These are phyloP conservation scores for Euphorbia lathyris DNA, from an alignment of 345 rosid species.

Conservation along the genomic window DNA sequence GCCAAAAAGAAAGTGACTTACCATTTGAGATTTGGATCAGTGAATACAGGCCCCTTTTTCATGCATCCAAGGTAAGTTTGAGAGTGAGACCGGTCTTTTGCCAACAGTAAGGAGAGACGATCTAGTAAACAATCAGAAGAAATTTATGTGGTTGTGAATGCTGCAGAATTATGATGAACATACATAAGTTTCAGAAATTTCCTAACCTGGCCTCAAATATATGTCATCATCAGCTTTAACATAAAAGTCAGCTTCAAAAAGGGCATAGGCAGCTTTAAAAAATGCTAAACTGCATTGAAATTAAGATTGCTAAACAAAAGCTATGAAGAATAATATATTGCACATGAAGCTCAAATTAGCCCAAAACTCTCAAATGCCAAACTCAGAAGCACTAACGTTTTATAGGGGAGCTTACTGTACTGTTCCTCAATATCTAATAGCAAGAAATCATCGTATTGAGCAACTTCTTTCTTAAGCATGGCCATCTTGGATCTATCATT, in stretches of 20 bases:
- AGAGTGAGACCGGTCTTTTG: constrained; percentile 73
- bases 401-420: constrained; percentile 96
- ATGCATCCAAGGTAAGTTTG: constrained; percentile 92
- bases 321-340: constrained; percentile 84
- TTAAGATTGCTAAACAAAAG: constrained; percentile 5
- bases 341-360: constrained; percentile 3
- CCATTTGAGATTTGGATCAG: constrained; percentile 90
- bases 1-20: constrained; percentile 26
- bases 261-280: constrained; percentile 82
- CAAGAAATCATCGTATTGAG: constrained; percentile 77
- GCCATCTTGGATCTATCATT: constrained; percentile 54
- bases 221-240: constrained; percentile 97
- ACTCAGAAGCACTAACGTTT: constrained; percentile 66
- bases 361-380: not conserved
- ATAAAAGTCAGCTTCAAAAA: constrained; percentile 79
- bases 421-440: constrained; percentile 88
- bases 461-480: constrained; percentile 66
- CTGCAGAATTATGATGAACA: not conserved
- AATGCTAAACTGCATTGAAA: constrained; percentile 59
- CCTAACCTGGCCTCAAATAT: constrained; percentile 81
- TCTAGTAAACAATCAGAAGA: constrained; percentile 38
- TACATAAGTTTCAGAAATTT: constrained; percentile 16
- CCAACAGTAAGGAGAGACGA: constrained; percentile 72
- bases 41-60: constrained; percentile 88
- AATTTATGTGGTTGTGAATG: not conserved